Evolutionary conservation across 1,139 yeast genomes (phyloP).

Genomic region (Taphrina communis): DNA sequence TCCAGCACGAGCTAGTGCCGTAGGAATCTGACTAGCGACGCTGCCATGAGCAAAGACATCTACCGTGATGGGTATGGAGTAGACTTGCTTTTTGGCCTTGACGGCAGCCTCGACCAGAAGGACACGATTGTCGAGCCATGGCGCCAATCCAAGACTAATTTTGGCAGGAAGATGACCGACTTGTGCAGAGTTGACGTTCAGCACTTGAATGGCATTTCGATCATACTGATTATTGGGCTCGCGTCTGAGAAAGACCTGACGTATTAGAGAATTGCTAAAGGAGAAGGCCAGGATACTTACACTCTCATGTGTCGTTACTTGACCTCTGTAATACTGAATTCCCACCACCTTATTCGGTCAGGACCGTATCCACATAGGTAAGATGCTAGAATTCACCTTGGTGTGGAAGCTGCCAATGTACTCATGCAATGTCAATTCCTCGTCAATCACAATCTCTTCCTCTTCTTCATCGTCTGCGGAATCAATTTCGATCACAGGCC

Average conservation of each 20-base stretch:
- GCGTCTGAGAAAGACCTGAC: constrained; percentile 37
- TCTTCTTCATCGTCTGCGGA: constrained; percentile 19
- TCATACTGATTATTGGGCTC: constrained; percentile 40
- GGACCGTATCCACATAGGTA: background rate
- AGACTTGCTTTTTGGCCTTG: constrained; percentile 18
- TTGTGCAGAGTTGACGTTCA: constrained; percentile 21
- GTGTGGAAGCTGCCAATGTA: constrained; percentile 30
- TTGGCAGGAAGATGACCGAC: constrained; percentile 43
- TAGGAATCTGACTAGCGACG: constrained; percentile 14
- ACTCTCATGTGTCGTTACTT: constrained; percentile 27
- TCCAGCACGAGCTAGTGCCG: constrained; percentile 35
- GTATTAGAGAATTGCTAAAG: background rate
- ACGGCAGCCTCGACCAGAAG: constrained; percentile 32
- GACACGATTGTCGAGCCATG: constrained; percentile 35
- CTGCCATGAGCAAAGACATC: constrained; percentile 37
- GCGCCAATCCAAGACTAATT: constrained; percentile 38
- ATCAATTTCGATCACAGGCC: constrained; percentile 19
- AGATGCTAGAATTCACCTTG: background rate
- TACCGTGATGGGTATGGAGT: constrained; percentile 31
- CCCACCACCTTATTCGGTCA: constrained; percentile 14
- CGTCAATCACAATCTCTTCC: constrained; percentile 1
- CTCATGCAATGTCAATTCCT: constrained; percentile 7
- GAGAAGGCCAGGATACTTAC: background rate
- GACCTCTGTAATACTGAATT: constrained; percentile 25
- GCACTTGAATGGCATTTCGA: constrained; percentile 41